Evolutionary conservation across 192 early-diverging fungal genomes (phyloP).

Genomic region (Rhizoclosmatium sp.): DNA sequence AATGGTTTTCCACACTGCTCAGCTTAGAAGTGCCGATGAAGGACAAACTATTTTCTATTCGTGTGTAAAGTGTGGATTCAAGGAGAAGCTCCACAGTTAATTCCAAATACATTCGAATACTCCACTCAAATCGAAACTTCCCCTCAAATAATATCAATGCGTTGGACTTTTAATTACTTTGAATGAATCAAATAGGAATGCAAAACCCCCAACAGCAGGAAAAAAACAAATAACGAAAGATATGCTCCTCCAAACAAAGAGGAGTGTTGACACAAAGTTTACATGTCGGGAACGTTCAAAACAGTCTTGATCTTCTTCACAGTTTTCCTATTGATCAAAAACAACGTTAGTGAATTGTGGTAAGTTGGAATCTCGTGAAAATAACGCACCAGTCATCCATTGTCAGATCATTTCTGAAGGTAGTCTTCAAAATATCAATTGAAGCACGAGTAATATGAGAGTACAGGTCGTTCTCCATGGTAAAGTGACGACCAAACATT

Average conservation of each 20-base stretch:
- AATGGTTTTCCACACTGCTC: slow-evolving; percentile 96
- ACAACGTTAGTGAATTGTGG: neutral
- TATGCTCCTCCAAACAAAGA: neutral
- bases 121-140: neutral
- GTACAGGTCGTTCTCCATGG: slow-evolving; percentile 80
- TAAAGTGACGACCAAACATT: slow-evolving; percentile 93
- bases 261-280: neutral
- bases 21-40: slow-evolving; percentile 98
- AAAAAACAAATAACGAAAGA: neutral
- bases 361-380: neutral
- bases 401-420: slow-evolving; percentile 89
- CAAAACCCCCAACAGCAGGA: neutral
- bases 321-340: slow-evolving; percentile 31
- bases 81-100: slow-evolving; percentile 27
- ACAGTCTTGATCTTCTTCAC: slow-evolving; percentile 37
- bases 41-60: slow-evolving; percentile 99
- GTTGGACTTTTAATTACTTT: neutral
- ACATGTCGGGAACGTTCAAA: slow-evolving; percentile 36
- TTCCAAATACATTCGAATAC: neutral
- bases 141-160: neutral
- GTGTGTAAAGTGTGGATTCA: slow-evolving; percentile 94
- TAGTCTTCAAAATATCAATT: slow-evolving; percentile 95
- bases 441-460: slow-evolving; percentile 81
- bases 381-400: slow-evolving; percentile 82
- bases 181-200: too few species aligned